Evolutionary conservation across 2,329 filamentous ascomycete species (phyloP).

Genomic region (Fusarium humuli): DNA sequence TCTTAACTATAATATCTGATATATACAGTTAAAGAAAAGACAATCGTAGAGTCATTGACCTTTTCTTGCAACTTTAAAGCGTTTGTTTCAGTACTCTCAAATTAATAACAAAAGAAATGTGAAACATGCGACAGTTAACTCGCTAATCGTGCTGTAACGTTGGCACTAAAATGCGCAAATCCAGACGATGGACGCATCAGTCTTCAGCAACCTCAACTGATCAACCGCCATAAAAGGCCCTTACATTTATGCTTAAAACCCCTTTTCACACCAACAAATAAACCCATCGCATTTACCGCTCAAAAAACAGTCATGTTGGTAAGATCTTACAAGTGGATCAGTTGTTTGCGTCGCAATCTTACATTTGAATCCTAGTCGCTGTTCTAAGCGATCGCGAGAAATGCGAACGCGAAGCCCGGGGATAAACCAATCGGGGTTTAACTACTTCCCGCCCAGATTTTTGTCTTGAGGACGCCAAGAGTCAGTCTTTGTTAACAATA

Average conservation of each 20-base stretch:
- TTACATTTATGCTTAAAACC: neutral
- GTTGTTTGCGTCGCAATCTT: conserved; percentile 2
- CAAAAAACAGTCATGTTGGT: neutral
- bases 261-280: neutral
- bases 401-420: neutral
- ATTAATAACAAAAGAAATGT: neutral
- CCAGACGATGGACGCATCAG: neutral
- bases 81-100: neutral
- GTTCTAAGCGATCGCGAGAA: neutral
- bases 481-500: neutral
- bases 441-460: neutral
- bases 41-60: neutral
- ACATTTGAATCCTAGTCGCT: neutral
- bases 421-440: conserved; percentile 3
- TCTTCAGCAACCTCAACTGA: neutral
- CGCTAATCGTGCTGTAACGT: neutral
- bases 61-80: neutral
- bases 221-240: neutral
- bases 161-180: neutral
- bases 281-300: neutral
- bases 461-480: neutral
- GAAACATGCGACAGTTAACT: neutral
- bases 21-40: neutral
- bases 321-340: neutral
- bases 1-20: neutral